Percentiles rank a stretch among this genome's conserved stretches.
Evolutionary conservation across 2,329 filamentous ascomycete species (phyloP).

Genomic region (Aspergillus aculeatus): DNA sequence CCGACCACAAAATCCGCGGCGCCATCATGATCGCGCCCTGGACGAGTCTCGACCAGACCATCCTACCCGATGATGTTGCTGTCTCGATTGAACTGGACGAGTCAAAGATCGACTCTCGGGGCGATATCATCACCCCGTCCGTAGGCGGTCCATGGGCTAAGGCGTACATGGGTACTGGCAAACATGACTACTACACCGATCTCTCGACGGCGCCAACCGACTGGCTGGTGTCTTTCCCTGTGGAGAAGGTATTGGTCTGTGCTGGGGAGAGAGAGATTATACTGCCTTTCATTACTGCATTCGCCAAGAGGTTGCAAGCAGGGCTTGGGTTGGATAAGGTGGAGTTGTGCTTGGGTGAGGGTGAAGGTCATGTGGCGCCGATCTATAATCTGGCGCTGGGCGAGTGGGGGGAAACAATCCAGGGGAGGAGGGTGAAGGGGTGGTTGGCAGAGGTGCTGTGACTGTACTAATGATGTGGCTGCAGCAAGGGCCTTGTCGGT

Average conservation of each 20-base stretch:
- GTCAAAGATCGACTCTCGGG: conserved; percentile 44
- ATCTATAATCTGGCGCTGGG: conserved; percentile 41
- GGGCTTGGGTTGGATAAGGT: conserved; percentile 24
- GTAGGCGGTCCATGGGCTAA: conserved; percentile 48
- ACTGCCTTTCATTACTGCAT: conserved; percentile 55
- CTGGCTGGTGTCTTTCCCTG: conserved; percentile 55
- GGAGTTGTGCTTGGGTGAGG: conserved; percentile 37
- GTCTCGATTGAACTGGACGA: background rate
- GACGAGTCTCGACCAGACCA: conserved; percentile 50
- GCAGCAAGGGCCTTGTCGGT: background rate
- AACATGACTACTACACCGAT: conserved; percentile 55
- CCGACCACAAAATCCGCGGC: conserved; percentile 46
- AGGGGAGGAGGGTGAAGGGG: conserved; percentile 39
- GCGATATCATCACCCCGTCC: conserved; percentile 50
- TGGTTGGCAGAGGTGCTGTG: conserved; percentile 30
- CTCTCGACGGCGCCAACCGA: conserved; percentile 47
- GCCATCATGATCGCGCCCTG: conserved; percentile 59
- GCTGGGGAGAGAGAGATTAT: conserved; percentile 58
- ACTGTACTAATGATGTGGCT: background rate
- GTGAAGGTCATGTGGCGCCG: conserved; percentile 44
- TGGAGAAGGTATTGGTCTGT: conserved; percentile 53
- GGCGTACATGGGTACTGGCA: conserved; percentile 47
- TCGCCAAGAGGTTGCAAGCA: conserved; percentile 48
- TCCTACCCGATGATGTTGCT: background rate
- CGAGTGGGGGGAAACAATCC: conserved; percentile 37